Percentiles rank a stretch among this genome's conserved stretches.
These are phyloP conservation scores for Diaporthe citri DNA, from an alignment of 2,329 filamentous ascomycete genomes.

Conservation along the genomic window DNA sequence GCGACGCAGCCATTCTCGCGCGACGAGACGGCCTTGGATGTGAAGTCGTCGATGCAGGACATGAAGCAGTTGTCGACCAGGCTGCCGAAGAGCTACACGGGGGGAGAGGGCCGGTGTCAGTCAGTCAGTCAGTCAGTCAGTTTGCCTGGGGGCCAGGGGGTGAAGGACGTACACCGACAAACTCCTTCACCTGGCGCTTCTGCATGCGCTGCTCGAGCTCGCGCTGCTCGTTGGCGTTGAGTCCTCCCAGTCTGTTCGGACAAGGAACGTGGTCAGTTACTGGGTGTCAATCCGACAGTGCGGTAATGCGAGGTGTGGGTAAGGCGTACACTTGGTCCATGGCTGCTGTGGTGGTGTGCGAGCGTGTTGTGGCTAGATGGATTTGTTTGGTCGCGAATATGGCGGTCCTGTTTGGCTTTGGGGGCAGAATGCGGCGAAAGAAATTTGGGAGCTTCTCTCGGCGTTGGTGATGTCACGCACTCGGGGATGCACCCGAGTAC, in stretches of 20 bases:
- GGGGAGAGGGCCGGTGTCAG: slow-evolving; percentile 28
- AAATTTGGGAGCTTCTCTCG: slow-evolving; percentile 30
- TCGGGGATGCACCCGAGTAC: neutral
- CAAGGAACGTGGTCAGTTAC: slow-evolving; percentile 20
- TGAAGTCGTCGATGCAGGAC: slow-evolving; percentile 98
- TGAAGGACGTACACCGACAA: slow-evolving; percentile 82
- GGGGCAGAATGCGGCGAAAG: slow-evolving; percentile 10
- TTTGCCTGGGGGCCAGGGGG: neutral
- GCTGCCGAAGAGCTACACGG: slow-evolving; percentile 68
- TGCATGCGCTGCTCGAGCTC: slow-evolving; percentile 96
- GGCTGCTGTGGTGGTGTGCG: neutral
- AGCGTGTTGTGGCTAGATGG: neutral
- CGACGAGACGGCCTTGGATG: slow-evolving; percentile 90
- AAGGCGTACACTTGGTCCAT: slow-evolving; percentile 39
- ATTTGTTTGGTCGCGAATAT: slow-evolving; percentile 7
- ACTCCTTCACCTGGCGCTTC: slow-evolving; percentile 98
- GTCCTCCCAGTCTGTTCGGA: slow-evolving; percentile 52
- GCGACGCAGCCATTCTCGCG: slow-evolving; percentile 93
- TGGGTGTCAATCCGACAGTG: neutral
- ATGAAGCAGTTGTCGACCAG: slow-evolving; percentile 93
- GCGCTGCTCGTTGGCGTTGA: slow-evolving; percentile 85
- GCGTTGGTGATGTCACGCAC: slow-evolving; percentile 26
- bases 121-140: too few relatives aligned
- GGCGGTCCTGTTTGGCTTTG: neutral
- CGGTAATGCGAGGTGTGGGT: neutral